phyloP scores from a whole-genome alignment of 1,139 yeast genomes.

The Pichia sp. region DNA sequence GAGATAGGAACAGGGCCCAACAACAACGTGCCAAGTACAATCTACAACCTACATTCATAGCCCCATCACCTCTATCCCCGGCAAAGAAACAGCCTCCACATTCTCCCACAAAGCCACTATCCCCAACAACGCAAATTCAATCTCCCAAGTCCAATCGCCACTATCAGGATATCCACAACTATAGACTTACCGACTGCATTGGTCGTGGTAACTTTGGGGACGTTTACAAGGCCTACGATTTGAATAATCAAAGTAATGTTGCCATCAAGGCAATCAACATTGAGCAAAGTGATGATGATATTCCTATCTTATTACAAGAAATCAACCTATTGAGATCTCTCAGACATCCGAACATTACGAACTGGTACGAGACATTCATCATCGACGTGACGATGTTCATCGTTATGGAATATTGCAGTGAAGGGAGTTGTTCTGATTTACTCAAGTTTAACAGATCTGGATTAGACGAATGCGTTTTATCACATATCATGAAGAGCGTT shows the following conservation, averaged over 20 bases:
- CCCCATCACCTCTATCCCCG: no score
- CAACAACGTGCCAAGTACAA: no score
- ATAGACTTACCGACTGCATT: slow-evolving; percentile 50
- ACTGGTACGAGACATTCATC: slow-evolving; percentile 61
- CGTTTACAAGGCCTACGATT: slow-evolving; percentile 60
- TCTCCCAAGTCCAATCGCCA: neutral
- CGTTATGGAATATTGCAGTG: slow-evolving; percentile 91
- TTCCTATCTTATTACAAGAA: slow-evolving; percentile 68
- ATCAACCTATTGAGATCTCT: slow-evolving; percentile 68
- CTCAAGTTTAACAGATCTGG: slow-evolving; percentile 46
- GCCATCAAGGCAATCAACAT: slow-evolving; percentile 81
- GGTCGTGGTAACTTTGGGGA: slow-evolving; percentile 90
- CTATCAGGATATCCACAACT: slow-evolving; percentile 17
- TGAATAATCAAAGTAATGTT: slow-evolving; percentile 37
- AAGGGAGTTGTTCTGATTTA: slow-evolving; percentile 84
- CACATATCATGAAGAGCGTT: slow-evolving; percentile 59
- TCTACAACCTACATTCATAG: no score
- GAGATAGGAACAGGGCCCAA: no score
- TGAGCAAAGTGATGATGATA: slow-evolving; percentile 73
- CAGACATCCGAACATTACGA: slow-evolving; percentile 62
- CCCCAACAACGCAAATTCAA: no score
- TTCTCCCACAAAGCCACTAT: no score
- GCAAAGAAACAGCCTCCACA: no score
- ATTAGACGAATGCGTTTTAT: slow-evolving; percentile 56
- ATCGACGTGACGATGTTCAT: slow-evolving; percentile 74